Evolutionary conservation across 2,329 filamentous ascomycete genomes (phyloP).

Genomic region (Cryphonectria nitschkei): DNA sequence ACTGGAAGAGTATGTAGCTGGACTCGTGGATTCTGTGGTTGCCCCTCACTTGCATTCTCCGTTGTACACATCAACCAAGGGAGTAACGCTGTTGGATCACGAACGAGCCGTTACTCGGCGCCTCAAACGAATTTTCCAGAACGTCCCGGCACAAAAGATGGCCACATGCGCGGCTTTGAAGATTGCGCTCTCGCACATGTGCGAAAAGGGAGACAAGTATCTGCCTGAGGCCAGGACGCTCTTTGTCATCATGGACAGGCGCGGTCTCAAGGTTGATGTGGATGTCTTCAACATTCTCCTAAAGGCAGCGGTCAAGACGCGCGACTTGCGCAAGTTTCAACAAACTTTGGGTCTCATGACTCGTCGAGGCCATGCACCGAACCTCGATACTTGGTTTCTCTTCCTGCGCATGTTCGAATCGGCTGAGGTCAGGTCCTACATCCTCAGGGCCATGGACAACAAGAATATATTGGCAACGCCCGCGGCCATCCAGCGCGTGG

Average conservation of each 20-base stretch:
- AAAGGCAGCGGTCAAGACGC: slow-evolving; percentile 43
- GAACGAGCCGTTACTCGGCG: slow-evolving; percentile 44
- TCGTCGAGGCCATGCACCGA: slow-evolving; percentile 43
- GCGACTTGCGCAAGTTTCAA: slow-evolving; percentile 49
- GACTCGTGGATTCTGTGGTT: slow-evolving; percentile 41
- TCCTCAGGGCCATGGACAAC: slow-evolving; percentile 51
- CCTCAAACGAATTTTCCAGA: slow-evolving; percentile 45
- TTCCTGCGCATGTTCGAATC: slow-evolving; percentile 60
- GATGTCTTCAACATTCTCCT: slow-evolving; percentile 54
- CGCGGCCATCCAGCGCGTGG: slow-evolving; percentile 43
- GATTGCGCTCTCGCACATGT: slow-evolving; percentile 49
- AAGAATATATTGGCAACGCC: slow-evolving; percentile 47
- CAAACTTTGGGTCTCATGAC: slow-evolving; percentile 47
- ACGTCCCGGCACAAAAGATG: slow-evolving; percentile 38
- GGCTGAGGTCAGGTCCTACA: slow-evolving; percentile 55
- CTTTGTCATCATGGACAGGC: slow-evolving; percentile 42
- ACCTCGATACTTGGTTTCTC: slow-evolving; percentile 52
- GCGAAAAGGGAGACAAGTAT: slow-evolving; percentile 33
- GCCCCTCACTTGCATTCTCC: slow-evolving; percentile 13
- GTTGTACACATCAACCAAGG: slow-evolving; percentile 3
- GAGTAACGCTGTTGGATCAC: slow-evolving; percentile 37
- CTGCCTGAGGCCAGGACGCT: slow-evolving; percentile 39
- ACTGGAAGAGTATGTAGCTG: slow-evolving; percentile 48
- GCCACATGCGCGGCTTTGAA: slow-evolving; percentile 48
- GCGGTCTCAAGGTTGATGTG: slow-evolving; percentile 48